Evolutionary conservation across 495 filamentous ascomycete species (phyloP), one percentile per base, ranked within the genome.

Genomic region (Neurospora sp.): DNA sequence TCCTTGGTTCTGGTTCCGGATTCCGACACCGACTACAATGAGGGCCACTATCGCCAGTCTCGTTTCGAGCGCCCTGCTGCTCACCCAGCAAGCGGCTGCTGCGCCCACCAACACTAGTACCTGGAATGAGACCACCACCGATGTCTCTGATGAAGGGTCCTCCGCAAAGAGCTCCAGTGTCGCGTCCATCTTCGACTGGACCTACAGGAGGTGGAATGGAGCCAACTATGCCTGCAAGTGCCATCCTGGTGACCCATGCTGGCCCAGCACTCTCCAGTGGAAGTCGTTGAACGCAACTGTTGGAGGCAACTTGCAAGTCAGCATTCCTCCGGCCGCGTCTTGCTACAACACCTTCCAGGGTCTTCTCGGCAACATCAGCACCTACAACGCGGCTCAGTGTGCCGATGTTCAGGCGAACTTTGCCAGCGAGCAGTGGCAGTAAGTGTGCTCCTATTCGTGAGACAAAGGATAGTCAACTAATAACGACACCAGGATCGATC

Each of bases 221-320:
- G 69, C 70, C 35, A 73, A 76, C 20, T 85, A 84, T 75, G 82
- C 83, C 3, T 86, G 83, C 78, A 86, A 85, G 74, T 86, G 84
- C 69, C 80, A 80, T 71, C 69, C 78, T 1, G 84, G 79, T 18
- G 82, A 85, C 62, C 66, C 73, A 5, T 86, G 84, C 78, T 86
- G 84, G 84, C 84, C 84, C 16, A 77, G 72, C 20, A n/a, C 46
- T 2, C 37, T 16, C 18, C 71, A 80, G 12, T 86, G 83, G 83
- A 41, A 75, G 8, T 39, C 38, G 27, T 71, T 86, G 40, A 85
- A 86, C 76, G 69, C 71, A 23, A 83, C 81, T 1, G 80, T 86
- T 42, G 76, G 76, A 49, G 84, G 84, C 8, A 84, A 80, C 70
- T 76, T 86, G 10, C 41, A 70, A 20, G 79, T 83, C 39, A 78